Evolutionary conservation across 2,329 filamentous ascomycete species (phyloP).

Genomic region (Zymoseptoria crescenta): DNA sequence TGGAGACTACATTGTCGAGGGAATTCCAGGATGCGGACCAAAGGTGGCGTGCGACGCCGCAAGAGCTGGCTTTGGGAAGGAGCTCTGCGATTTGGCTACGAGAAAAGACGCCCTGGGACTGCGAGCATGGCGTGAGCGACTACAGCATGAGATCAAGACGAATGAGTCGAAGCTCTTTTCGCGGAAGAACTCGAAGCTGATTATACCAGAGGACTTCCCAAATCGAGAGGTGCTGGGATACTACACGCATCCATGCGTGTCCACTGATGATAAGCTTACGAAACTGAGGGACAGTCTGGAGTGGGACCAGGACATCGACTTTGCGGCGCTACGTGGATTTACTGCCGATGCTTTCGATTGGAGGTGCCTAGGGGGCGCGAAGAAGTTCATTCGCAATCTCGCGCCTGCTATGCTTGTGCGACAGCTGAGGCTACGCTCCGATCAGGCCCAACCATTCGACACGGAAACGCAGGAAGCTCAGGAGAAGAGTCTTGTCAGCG

Average conservation of each 20-base stretch:
- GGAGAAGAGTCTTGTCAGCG: constrained; percentile 51
- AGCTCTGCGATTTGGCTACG: constrained; percentile 57
- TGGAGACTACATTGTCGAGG: constrained; percentile 85
- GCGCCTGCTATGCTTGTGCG: constrained; percentile 66
- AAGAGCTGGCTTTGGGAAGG: constrained; percentile 73
- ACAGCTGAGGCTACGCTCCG: constrained; percentile 39
- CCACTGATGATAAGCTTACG: constrained; percentile 50
- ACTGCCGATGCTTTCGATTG: constrained; percentile 77
- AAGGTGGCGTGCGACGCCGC: constrained; percentile 88
- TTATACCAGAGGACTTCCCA: constrained; percentile 75
- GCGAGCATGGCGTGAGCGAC: constrained; percentile 59
- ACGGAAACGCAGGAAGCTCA: constrained; percentile 36
- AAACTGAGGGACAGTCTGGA: constrained; percentile 46
- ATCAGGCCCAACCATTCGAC: constrained; percentile 1
- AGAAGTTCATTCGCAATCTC: constrained; percentile 75
- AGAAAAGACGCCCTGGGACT: constrained; percentile 53
- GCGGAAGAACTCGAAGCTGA: constrained; percentile 63
- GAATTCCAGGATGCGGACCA: constrained; percentile 77
- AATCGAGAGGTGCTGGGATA: constrained; percentile 70
- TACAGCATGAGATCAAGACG: constrained; percentile 69
- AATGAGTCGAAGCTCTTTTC: constrained; percentile 79
- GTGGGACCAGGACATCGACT: constrained; percentile 59
- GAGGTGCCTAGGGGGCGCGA: constrained; percentile 67
- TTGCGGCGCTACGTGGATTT: constrained; percentile 63
- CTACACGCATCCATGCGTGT: constrained; percentile 83